phyloP scores from a whole-genome alignment of 164 flowering plant genomes.

The Kalanchoe fedtschenkoi region DNA sequence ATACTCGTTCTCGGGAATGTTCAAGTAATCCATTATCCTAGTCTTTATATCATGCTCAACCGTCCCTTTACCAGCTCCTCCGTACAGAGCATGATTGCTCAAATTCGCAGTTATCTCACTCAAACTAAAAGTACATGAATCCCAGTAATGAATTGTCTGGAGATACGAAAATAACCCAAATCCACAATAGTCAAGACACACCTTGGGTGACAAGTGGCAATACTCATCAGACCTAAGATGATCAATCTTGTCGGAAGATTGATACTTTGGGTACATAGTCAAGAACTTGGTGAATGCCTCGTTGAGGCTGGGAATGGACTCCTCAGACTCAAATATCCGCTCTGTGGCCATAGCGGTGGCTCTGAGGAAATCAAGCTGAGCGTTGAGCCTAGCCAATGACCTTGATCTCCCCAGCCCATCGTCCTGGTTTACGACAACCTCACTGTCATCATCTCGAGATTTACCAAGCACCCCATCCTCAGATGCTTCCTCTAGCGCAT shows the following conservation, averaged over 20 bases:
- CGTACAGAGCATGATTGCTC: conserved; percentile 86
- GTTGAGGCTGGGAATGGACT: conserved; percentile 44
- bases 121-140: conserved; percentile 73
- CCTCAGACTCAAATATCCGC: conserved; percentile 45
- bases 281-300: conserved; percentile 68
- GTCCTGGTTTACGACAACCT: conserved; percentile 34
- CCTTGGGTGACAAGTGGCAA: conserved; percentile 62
- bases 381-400: conserved; percentile 68
- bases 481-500: conserved; percentile 64
- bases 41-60: conserved; percentile 72
- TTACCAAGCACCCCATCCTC: conserved; percentile 54
- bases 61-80: conserved; percentile 80
- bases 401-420: conserved; percentile 60
- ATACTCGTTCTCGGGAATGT: conserved; percentile 84
- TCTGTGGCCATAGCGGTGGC: conserved; percentile 81
- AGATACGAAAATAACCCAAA: conserved; percentile 75
- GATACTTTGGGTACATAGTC: conserved; percentile 77
- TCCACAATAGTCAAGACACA: conserved; percentile 94
- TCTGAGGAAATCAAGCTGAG: conserved; percentile 63
- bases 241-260: conserved; percentile 72
- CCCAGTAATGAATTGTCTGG: conserved; percentile 76
- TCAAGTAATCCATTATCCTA: conserved; percentile 78
- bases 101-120: conserved; percentile 84
- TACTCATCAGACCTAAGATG: conserved; percentile 70
- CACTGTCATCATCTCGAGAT: conserved; percentile 50